Evolutionary conservation across 768 basidiomycete species (phyloP), one percentile per base, ranked within the genome.

Genomic region (Pleurotus eryngii): DNA sequence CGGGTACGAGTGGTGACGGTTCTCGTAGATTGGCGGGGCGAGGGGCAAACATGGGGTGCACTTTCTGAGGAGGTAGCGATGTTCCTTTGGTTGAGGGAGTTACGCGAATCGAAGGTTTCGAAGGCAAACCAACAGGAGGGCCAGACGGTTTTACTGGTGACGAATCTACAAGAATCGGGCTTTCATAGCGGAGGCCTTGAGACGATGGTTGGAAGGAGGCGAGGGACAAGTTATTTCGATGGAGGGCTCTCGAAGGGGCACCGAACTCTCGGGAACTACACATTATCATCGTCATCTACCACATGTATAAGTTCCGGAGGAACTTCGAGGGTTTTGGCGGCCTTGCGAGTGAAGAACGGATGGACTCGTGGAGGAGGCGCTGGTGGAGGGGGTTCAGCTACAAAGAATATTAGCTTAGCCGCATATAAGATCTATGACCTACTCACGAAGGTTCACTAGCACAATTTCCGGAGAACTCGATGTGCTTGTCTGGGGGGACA

Each of bases 41-140:
- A 37, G 71, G 64, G 20, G 73, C 69, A 65, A 84, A 84, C 60
- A 84, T 75, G 6, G 81, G 72, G 59, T 80, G 76, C 2, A 76
- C 57, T 5, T 72, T 68, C 58, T 72, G 74, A 14, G 72, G 59
- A 15, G 63, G 30, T 18, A 24, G 37, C 12, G 51, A 39, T 18
- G 17, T 39, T 15, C 9, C 38, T 26, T 39, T 22, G 51, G 20
- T n/a, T 27, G 18, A 14, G 5, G 14, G 24, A 3, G 5, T 20
- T 15, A 17, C 14, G 46, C 17, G 49, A 15, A 50, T 8, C 30
- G 22, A 1, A 27, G 49, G 49, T 35, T 11, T 37, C 12, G 22
- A 37, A n/a, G 5, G 15, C 35, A n/a, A 35, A 17, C 49, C 14
- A 30, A 2, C 11, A 30, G 7, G 49, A 7, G 30, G 49, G 18